Percentiles rank a stretch among this genome's conserved stretches.
phyloP scores from a whole-genome alignment of 2,329 filamentous ascomycete genomes.

The Pseudogymnoascus sp. region DNA sequence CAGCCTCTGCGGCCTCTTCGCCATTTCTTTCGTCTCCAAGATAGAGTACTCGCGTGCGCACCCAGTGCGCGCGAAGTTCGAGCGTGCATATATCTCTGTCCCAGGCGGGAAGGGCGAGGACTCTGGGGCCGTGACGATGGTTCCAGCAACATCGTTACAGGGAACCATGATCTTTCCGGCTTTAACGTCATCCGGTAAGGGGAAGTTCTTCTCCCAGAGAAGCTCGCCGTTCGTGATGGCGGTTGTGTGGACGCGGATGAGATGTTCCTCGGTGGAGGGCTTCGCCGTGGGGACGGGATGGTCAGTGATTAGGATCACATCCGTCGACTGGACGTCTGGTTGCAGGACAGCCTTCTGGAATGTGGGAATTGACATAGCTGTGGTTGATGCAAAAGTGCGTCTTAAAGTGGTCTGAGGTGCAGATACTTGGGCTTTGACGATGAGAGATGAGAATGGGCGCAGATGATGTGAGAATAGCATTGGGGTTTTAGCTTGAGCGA shows the following conservation, averaged over 20 bases:
- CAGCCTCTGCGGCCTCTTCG: conserved; percentile 30
- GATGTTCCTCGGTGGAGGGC: conserved; percentile 27
- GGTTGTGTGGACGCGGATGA: conserved; percentile 34
- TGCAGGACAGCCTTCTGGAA: conserved; percentile 1
- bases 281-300: conserved; percentile 22
- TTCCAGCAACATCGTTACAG: conserved; percentile 37
- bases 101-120: conserved; percentile 33
- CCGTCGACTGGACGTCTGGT: conserved; percentile 12
- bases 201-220: conserved; percentile 33
- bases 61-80: conserved; percentile 31
- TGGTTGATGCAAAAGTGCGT: background rate
- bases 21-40: conserved; percentile 31
- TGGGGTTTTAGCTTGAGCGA: background rate
- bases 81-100: conserved; percentile 33
- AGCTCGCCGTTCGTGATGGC: conserved; percentile 38
- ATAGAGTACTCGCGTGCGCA: conserved; percentile 34
- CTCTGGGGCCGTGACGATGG: conserved; percentile 30
- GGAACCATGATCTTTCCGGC: conserved; percentile 29
- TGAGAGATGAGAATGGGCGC: background rate
- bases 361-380: background rate
- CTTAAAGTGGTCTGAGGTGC: background rate
- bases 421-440: background rate
- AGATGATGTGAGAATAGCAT: background rate
- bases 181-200: conserved; percentile 14
- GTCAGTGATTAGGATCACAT: conserved; percentile 10